Base-by-base conservation (phyloP, 345 rosid genomes). In the Citrus medica region DNA sequence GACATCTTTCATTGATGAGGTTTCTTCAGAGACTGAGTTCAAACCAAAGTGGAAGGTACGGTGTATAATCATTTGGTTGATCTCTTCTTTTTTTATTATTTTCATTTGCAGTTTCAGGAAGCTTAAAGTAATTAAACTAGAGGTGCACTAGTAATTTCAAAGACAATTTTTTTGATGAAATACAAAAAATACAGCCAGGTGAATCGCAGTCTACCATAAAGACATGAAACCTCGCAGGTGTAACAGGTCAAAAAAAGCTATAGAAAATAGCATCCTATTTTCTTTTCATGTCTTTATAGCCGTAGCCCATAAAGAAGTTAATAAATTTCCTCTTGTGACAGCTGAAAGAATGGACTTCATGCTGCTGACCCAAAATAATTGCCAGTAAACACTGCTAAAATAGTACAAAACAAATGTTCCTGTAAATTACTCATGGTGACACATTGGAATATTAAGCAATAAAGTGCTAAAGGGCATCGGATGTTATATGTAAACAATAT, bases 41-140 rank as follows among this genome's bases (percentile, higher is more conserved):
- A 96, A 91, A 82, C 90, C 95, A 42, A 96, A 96, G 82, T 96
- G 99, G 99, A 96, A 96, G 99, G 99, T 94, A 86, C 32, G 58
- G 9, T 69, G 25, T 76, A 30, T 71, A 55, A 48, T 73, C 60
- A 37, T 30, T 56, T 14, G 56, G 60, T 38, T 70, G 62, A 28
- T 67, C 5, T 28, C 19, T 56, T 56, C 70, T 62, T 2, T 30
- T n/a, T 62, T 75, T 33, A 14, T 38, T 25, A 6, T 67, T 64
- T 40, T 22, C 30, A 37, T 69, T 40, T 32, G 22, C 76, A 2
- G 71, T 25, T 75, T n/a, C 9, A 38, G 37, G 35, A 51, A 66
- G 28, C 40, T 46, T 56, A 55, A 55, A 58, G 42, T 8, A 46
- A 35, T 33, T 66, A 62, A 56, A 5, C 53, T 66, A 27, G 61